Evolutionary conservation across 257 asterid species (phyloP).

Genomic region (Asclepias syriaca): DNA sequence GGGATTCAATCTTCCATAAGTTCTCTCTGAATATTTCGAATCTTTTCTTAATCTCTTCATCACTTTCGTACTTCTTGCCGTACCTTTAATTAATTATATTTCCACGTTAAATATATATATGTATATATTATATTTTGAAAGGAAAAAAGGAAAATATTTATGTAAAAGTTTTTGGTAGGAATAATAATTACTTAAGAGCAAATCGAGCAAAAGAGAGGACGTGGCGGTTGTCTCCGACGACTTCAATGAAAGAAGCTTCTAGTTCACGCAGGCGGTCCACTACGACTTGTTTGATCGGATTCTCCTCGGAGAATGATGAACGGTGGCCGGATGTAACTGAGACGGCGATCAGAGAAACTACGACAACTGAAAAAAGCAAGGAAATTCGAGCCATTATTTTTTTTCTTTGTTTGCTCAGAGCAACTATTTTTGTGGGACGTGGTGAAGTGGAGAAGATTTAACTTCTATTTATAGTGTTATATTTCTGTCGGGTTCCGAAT

Average conservation of each 20-base stretch:
- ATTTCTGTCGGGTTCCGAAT: neutral
- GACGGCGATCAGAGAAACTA: constrained; percentile 40
- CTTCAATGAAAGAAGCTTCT: constrained; percentile 45
- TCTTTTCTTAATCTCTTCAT: constrained; percentile 66
- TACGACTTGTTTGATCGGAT: constrained; percentile 88
- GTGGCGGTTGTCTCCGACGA: constrained; percentile 59
- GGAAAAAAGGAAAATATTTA: no score
- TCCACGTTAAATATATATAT: neutral
- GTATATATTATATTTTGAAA: neutral
- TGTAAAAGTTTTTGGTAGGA: no score
- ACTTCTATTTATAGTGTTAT: neutral
- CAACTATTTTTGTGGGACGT: neutral
- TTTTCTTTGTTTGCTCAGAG: neutral
- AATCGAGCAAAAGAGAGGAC: constrained; percentile 81
- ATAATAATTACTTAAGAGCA: constrained; percentile 50
- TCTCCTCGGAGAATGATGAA: constrained; percentile 33
- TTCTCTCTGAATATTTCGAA: constrained; percentile 60
- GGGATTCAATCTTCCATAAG: constrained; percentile 67
- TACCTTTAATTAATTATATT: constrained; percentile 31
- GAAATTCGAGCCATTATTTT: constrained; percentile 42
- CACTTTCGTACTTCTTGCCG: constrained; percentile 59
- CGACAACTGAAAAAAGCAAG: constrained; percentile 18
- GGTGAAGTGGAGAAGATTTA: neutral
- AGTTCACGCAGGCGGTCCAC: constrained; percentile 56
- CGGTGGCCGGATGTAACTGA: constrained; percentile 11